Evolutionary conservation across 805 yeast species (phyloP).

Genomic region (Kodamaea hsintzibuensis): DNA sequence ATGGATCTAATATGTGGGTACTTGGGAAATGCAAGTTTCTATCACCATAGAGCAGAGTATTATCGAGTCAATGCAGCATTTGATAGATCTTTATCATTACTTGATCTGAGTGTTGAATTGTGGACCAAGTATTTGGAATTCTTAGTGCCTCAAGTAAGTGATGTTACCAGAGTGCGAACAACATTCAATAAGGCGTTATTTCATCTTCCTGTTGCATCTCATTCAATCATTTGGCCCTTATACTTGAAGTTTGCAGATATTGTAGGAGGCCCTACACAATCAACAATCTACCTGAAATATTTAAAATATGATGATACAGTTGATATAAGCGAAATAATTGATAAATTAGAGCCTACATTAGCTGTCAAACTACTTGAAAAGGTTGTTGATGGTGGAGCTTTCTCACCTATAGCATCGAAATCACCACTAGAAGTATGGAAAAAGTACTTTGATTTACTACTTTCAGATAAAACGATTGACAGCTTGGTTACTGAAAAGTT

Average conservation of each 20-base stretch:
- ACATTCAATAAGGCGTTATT: conserved; percentile 53
- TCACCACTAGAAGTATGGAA: conserved; percentile 51
- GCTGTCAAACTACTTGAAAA: not conserved
- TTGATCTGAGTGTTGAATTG: conserved; percentile 46
- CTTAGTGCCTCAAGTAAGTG: conserved; percentile 29
- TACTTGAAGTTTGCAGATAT: conserved; percentile 57
- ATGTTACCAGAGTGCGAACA: conserved; percentile 40
- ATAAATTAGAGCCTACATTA: not conserved
- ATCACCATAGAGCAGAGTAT: conserved; percentile 31
- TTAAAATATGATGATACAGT: conserved; percentile 14
- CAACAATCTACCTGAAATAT: conserved; percentile 31
- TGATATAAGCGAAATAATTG: conserved; percentile 2
- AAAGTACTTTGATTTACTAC: conserved; percentile 45
- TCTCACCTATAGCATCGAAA: conserved; percentile 26
- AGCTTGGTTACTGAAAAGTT: not conserved
- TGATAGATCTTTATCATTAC: conserved; percentile 44
- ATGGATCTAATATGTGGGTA: conserved; percentile 40
- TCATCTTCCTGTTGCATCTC: conserved; percentile 52
- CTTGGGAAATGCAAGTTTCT: conserved; percentile 26
- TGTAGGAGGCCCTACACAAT: conserved; percentile 43
- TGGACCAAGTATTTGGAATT: conserved; percentile 56
- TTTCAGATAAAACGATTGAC: conserved; percentile 11
- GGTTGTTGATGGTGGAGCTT: not conserved
- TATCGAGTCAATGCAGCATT: conserved; percentile 43
- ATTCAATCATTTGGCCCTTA: conserved; percentile 41